A percentile compares a stretch with the other conserved stretches of the same genome.
These are phyloP conservation scores for Exophiala oligosperma DNA, from an alignment of 2,329 filamentous ascomycete species.

Conservation along the genomic window DNA sequence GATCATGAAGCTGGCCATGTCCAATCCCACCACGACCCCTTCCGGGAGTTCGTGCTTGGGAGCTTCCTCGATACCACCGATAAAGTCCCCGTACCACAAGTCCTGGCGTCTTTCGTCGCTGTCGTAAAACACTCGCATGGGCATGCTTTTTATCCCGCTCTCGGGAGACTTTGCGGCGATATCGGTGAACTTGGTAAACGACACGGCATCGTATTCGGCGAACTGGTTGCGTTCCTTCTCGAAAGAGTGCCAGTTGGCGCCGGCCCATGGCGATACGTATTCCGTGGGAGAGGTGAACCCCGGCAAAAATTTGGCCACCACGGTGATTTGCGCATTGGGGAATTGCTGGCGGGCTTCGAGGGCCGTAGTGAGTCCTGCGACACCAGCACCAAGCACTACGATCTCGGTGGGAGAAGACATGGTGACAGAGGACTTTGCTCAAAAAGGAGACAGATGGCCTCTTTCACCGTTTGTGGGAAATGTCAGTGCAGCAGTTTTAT, in stretches of 20 bases:
- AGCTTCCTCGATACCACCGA: constrained; percentile 58
- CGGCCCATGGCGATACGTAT: constrained; percentile 80
- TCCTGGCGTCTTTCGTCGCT: constrained; percentile 60
- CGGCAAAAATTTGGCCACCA: constrained; percentile 79
- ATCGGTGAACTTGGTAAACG: constrained; percentile 58
- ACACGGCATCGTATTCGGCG: constrained; percentile 55
- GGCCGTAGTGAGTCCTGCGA: constrained; percentile 61
- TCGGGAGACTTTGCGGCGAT: constrained; percentile 64
- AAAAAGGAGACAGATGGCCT: too few relatives aligned
- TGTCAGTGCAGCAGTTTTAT: too few relatives aligned
- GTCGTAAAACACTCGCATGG: constrained; percentile 36
- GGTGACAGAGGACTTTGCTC: too few relatives aligned
- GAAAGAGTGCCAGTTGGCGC: constrained; percentile 68
- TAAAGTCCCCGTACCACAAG: constrained; percentile 71
- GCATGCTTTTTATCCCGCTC: constrained; percentile 63
- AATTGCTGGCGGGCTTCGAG: constrained; percentile 53
- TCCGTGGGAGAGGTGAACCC: constrained; percentile 76
- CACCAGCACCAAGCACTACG: constrained; percentile 51
- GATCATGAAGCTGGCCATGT: constrained; percentile 76
- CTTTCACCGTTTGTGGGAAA: too few relatives aligned
- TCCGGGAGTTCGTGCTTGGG: constrained; percentile 10
- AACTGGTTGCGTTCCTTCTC: constrained; percentile 28
- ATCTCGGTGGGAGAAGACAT: constrained; percentile 1
- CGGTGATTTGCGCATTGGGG: constrained; percentile 54
- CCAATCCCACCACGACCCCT: constrained; percentile 50